Percentiles rank a stretch among this genome's conserved stretches.
Conservation (phyloP, 2,329 filamentous ascomycete genomes). For the Myriosclerotinia duriaeana region DNA sequence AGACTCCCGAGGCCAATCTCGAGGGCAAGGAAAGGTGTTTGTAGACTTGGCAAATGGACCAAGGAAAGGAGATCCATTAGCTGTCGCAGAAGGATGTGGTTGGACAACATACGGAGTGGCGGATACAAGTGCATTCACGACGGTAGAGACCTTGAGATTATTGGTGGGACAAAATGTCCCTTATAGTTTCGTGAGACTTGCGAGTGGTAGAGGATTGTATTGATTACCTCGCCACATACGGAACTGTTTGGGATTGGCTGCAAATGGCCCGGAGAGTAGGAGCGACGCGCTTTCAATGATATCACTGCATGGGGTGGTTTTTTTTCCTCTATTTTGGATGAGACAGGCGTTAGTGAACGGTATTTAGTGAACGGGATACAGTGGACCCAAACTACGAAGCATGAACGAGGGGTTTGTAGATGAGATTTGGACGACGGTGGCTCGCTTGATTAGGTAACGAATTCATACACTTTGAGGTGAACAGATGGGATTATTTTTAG, state of each 20-base stretch:
- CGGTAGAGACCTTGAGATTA: conserved; percentile 74
- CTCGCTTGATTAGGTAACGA: not conserved
- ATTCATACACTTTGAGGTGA: not conserved
- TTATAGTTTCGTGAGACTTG: conserved; percentile 81
- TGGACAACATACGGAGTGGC: conserved; percentile 78
- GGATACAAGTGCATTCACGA: conserved; percentile 80
- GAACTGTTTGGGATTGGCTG: not conserved
- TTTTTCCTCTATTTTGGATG: conserved; percentile 9
- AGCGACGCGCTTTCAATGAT: not conserved
- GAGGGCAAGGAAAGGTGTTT: conserved; percentile 63
- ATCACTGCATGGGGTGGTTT: not conserved
- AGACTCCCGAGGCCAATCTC: conserved; percentile 24
- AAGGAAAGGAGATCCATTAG: conserved; percentile 66
- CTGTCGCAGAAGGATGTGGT: conserved; percentile 69
- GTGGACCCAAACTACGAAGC: not conserved
- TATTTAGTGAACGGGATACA: not conserved
- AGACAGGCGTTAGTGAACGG: conserved; percentile 1
- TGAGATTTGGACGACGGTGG: not conserved
- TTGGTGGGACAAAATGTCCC: conserved; percentile 84
- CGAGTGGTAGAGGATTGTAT: conserved; percentile 57
- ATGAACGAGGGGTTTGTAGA: conserved; percentile 5
- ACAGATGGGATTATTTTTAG: not conserved
- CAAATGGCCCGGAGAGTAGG: not conserved
- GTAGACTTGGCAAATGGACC: conserved; percentile 68
- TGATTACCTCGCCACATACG: conserved; percentile 27